A percentile compares a stretch with the other conserved stretches of the same genome.
These are phyloP conservation scores for Rhizopogon roseolus DNA, from an alignment of 768 basidiomycete genomes.

Conservation along the genomic window DNA sequence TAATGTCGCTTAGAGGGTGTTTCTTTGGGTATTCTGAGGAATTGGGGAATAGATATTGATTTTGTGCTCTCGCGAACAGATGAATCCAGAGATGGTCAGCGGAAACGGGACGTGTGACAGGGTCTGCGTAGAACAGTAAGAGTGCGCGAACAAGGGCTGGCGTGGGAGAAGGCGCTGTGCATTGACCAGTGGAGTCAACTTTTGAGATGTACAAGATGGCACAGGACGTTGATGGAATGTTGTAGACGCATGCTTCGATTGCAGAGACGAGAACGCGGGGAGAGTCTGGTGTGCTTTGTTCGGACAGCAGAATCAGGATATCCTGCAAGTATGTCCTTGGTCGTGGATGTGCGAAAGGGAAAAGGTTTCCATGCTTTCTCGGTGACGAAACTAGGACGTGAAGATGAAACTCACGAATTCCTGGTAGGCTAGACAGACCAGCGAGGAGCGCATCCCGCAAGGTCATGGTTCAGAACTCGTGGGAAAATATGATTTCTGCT, in stretches of 20 bases:
- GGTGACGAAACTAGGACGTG: conserved; percentile 71
- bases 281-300: conserved; percentile 45
- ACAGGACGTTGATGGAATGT: conserved; percentile 60
- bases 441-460: conserved; percentile 62
- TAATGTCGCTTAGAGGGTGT: conserved; percentile 67
- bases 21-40: conserved; percentile 69
- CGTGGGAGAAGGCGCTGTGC: conserved; percentile 60
- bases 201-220: conserved; percentile 89
- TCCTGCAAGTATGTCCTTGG: conserved; percentile 71
- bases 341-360: conserved; percentile 66
- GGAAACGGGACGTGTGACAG: conserved; percentile 53
- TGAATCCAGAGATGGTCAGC: conserved; percentile 71
- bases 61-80: conserved; percentile 86
- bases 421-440: conserved; percentile 53
- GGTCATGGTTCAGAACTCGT: conserved; percentile 27
- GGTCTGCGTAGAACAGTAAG: conserved; percentile 58
- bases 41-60: conserved; percentile 92
- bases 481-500: conserved; percentile 11
- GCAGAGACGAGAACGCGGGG: conserved; percentile 67
- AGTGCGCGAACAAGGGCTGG: conserved; percentile 62
- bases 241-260: conserved; percentile 77
- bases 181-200: conserved; percentile 89
- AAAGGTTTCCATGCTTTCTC: conserved; percentile 63
- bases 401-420: conserved; percentile 66
- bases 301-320: conserved; percentile 69